These are phyloP conservation scores for Erodium chrysanthum DNA, from an alignment of 441 rosid genomes.

Conservation along the genomic window DNA sequence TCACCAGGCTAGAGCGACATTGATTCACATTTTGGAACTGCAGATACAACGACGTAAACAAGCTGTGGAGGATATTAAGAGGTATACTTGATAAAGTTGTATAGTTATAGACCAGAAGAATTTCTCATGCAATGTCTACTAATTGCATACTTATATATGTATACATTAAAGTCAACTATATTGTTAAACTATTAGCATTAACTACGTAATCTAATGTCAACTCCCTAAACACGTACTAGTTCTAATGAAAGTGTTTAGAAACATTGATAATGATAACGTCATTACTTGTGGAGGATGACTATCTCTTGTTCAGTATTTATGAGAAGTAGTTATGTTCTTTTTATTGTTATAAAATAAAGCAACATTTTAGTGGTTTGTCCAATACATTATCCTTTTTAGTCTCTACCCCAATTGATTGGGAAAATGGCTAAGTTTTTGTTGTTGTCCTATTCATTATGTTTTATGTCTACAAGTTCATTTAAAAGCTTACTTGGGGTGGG, in stretches of 20 bases:
- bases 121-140: background rate
- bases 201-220: background rate
- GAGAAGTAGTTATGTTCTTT: background rate
- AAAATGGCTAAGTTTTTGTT: no score
- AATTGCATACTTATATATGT: background rate
- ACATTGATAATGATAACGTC: background rate
- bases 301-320: background rate
- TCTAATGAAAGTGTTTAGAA: background rate
- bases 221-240: background rate
- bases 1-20: constrained; percentile 77
- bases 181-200: background rate
- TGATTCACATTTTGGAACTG: constrained; percentile 77
- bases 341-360: background rate
- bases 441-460: background rate
- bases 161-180: background rate
- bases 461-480: background rate
- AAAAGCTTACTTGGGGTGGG: background rate
- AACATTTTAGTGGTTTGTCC: background rate
- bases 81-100: constrained; percentile 29
- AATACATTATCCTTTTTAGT: background rate
- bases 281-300: background rate
- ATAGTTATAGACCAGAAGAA: background rate
- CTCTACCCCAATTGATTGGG: no score
- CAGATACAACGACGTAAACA: constrained; percentile 78
- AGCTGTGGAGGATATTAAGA: constrained; percentile 86